Evolutionary conservation across 441 rosid genomes (phyloP).

Genomic region (Eutrema salsugineum): DNA sequence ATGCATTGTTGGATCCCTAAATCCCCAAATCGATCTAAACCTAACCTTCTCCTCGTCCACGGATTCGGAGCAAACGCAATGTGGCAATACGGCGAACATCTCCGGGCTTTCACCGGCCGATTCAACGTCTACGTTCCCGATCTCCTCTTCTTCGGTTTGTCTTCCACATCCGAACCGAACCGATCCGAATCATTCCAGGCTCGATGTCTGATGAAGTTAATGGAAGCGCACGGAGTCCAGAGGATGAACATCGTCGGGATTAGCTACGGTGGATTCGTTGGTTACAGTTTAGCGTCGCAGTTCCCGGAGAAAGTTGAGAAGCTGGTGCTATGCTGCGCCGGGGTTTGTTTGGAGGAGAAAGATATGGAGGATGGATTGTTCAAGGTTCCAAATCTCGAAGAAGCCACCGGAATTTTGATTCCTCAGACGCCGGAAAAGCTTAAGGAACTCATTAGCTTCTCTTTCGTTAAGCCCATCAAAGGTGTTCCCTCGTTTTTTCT

Average conservation of each 20-base stretch:
- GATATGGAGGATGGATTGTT: conserved; percentile 67
- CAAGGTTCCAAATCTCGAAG: conserved; percentile 49
- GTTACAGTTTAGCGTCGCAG: conserved; percentile 58
- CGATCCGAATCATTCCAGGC: conserved; percentile 62
- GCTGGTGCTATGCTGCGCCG: conserved; percentile 59
- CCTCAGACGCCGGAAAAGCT: conserved; percentile 68
- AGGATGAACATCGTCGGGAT: conserved; percentile 58
- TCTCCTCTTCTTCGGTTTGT: conserved; percentile 56
- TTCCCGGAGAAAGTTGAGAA: conserved; percentile 55
- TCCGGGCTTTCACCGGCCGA: conserved; percentile 41
- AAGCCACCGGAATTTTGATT: conserved; percentile 50
- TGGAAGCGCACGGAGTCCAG: conserved; percentile 49
- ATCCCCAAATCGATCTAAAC: conserved; percentile 32
- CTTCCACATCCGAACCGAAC: conserved; percentile 39
- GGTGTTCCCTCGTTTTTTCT: conserved; percentile 60
- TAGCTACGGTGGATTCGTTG: conserved; percentile 78
- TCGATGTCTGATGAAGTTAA: conserved; percentile 39
- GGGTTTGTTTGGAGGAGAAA: conserved; percentile 72
- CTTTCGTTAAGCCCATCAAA: conserved; percentile 50
- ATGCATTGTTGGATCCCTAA: conserved; percentile 78
- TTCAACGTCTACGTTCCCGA: conserved; percentile 78
- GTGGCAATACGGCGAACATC: conserved; percentile 73
- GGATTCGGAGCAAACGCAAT: conserved; percentile 76
- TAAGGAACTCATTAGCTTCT: conserved; percentile 49
- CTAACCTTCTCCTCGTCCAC: conserved; percentile 63